Base-by-base conservation (phyloP, 805 yeast species). In the Ascoidea asiatica region DNA sequence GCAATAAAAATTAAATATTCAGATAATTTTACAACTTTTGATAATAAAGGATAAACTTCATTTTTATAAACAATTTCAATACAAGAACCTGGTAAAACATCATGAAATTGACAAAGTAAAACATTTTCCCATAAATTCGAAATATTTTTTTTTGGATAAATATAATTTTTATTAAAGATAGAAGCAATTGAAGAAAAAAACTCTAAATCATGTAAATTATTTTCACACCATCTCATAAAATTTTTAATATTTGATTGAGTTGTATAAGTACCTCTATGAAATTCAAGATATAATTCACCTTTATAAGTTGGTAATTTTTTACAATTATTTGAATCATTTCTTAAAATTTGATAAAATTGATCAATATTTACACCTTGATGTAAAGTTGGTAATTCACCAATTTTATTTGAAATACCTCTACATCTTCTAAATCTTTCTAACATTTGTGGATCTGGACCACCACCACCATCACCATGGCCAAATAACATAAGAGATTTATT, bases 401-500 rank as follows among this genome's bases (percentile, higher is more conserved):
- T 81, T 4, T 81, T 80, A 56, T 90, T 83, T 19, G 88, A 73
- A 48, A 89, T 61, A 15, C 97, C 97, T 56, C 97, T 74, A 59
- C 90, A 81, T 53, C 97, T 78, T 57, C 97, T 77, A 56, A 90
- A 70, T 59, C 87, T 89, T 58, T 92, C 97, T 50, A 90, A 56
- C 95, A 88, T 89, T 56, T 85, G 95, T 37, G 84, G 83, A 4
- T 86, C 80, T 40, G 98, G 97, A 5, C 98, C 98, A 51, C 98
- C 98, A 49, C 98, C 98, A 54, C 98, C 98, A 59, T 90, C 98
- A 55, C 98, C 98, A 54, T 83, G 80, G 37, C 98, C 98, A 54
- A 75, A 92, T 39, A 88, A 66, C 56, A 92, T 65, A 53, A 90
- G 66, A 0, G 95, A 90, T 7, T 84, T 77, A 48, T 84, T 90